These are phyloP conservation scores for Grosmannia penicillata DNA, from an alignment of 2,329 filamentous ascomycete genomes.

Conservation along the genomic window DNA sequence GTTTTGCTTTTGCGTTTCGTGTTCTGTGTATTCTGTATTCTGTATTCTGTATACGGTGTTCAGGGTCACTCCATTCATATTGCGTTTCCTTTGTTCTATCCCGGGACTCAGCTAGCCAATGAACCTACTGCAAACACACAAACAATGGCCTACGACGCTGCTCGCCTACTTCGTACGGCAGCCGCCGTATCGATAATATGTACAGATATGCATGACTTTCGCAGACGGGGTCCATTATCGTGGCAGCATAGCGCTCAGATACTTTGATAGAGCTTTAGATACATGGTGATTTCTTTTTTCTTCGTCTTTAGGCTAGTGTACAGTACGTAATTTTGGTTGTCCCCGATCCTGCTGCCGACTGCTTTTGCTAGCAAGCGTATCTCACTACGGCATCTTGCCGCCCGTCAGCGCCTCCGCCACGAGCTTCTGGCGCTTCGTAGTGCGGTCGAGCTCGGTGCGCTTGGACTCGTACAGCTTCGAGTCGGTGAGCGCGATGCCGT, in stretches of 20 bases:
- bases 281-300: neutral
- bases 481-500: constrained; percentile 17
- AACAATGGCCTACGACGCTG: too few relatives aligned
- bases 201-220: too few relatives aligned
- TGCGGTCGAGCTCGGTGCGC: constrained; percentile 26
- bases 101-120: too few relatives aligned
- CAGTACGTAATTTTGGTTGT: neutral
- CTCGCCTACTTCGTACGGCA: too few relatives aligned
- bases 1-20: neutral
- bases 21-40: neutral
- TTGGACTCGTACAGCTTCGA: constrained; percentile 20
- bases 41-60: neutral
- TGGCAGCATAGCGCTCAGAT: too few relatives aligned
- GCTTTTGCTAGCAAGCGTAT: neutral
- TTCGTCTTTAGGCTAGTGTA: constrained; percentile 1
- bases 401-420: constrained; percentile 46
- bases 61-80: too few relatives aligned
- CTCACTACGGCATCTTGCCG: constrained; percentile 30
- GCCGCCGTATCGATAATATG: too few relatives aligned
- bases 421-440: constrained; percentile 33
- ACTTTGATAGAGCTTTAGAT: too few relatives aligned
- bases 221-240: too few relatives aligned
- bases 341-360: neutral
- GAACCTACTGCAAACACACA: too few relatives aligned
- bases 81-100: too few relatives aligned